A percentile compares a stretch with the other conserved stretches of the same genome.
Evolutionary conservation across 2,329 filamentous ascomycete species (phyloP).

Genomic region (Dendryphion nanum): DNA sequence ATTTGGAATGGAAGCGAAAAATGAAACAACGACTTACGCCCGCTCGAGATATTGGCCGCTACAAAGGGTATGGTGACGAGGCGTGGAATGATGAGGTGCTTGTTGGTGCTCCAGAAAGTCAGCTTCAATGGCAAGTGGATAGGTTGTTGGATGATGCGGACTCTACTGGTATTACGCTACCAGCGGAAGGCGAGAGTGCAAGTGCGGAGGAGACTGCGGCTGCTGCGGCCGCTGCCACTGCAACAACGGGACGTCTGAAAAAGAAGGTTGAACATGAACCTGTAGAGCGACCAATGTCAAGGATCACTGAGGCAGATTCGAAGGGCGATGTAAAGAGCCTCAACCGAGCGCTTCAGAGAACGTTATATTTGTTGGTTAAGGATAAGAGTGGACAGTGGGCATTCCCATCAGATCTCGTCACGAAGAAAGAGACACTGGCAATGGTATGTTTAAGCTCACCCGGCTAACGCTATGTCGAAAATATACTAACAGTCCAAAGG

Average conservation of each 20-base stretch:
- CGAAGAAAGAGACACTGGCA: conserved; percentile 73
- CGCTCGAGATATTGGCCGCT: conserved; percentile 80
- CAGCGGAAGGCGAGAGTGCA: conserved; percentile 34
- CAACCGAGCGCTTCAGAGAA: conserved; percentile 75
- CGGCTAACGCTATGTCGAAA: background rate
- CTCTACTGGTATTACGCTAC: conserved; percentile 46
- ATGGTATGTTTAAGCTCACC: conserved; percentile 63
- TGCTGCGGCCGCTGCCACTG: conserved; percentile 3
- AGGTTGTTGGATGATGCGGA: conserved; percentile 73
- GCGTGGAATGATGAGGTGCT: conserved; percentile 92
- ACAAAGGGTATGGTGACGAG: conserved; percentile 69
- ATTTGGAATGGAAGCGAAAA: conserved; percentile 89
- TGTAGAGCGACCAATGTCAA: conserved; percentile 67
- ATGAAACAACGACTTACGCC: conserved; percentile 72
- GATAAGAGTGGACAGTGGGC: conserved; percentile 70
- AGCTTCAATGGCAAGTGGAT: conserved; percentile 64
- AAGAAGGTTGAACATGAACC: conserved; percentile 55
- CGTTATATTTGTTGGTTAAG: conserved; percentile 85
- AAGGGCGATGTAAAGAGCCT: conserved; percentile 73
- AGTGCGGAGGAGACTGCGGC: conserved; percentile 25
- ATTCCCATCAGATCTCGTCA: conserved; percentile 73
- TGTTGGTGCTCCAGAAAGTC: conserved; percentile 67
- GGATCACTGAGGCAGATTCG: conserved; percentile 75
- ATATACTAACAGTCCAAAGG: conserved; percentile 52
- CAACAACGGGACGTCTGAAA: conserved; percentile 40